Evolutionary conservation across 2,329 filamentous ascomycete species (phyloP), one percentile per base, ranked within the genome.

Genomic region (Lithohypha guttulata): DNA sequence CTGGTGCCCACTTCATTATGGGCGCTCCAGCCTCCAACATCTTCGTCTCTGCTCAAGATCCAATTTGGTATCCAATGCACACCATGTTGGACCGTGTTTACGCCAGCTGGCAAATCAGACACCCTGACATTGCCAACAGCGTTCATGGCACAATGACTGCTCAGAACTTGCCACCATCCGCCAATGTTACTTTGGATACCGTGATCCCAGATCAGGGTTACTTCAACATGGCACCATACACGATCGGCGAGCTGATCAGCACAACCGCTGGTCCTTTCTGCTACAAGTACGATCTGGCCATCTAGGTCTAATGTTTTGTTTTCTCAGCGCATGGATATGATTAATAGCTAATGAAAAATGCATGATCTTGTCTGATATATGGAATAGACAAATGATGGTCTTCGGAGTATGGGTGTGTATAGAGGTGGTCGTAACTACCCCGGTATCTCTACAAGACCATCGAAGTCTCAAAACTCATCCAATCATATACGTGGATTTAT

Each of bases 211-310:
- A 44, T 23, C 47, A 42, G 45, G 48, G 47, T 13, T 53, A 49
- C 29, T 49, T 53, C 28, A 33, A 44, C 8, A 20, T 29, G 8
- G 14, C 37, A 3, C 27, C 18, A 20, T 30, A 41, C 34, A 36
- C 39, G 1, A 44, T 53, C 22, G 36, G 45, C 11, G 49, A 52
- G 13, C 34, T 53, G 15, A 48, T 50, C 18, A 51, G 43, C 33
- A 53, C 49, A 6, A 52, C 49, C 6, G 41, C 46, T 14, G 51
- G 51, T 8, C 51, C 51, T 7, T 53, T 51, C 38, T 53, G 51
- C 30, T 53, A 53, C 42, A 41, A 46, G 37, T 53, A 53, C 34
- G 51, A 53, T 28, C 42, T 49, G 39, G 13, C 33, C 20, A 31
- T 51, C n/a, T n/a, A n/a, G n/a, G n/a, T n/a, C n/a, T n/a, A n/a